Evolutionary conservation across 2,329 filamentous ascomycete species (phyloP).

Genomic region (Colletotrichum paranaense): DNA sequence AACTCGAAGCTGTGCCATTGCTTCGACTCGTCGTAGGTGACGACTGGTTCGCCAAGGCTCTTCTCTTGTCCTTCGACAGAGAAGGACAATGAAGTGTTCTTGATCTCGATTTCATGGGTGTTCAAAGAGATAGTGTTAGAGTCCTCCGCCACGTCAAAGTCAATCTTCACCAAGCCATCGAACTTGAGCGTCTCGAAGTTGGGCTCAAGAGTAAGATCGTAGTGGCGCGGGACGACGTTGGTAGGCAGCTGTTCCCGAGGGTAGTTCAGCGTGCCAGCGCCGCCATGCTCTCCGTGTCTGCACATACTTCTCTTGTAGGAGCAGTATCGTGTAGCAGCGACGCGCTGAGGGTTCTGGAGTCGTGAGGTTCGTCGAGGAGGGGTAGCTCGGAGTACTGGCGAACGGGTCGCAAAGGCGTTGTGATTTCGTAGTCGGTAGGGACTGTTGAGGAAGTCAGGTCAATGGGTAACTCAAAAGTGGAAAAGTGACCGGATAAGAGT

Average conservation of each 20-base stretch:
- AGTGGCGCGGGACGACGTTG: constrained; percentile 93
- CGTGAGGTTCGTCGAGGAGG: constrained; percentile 18
- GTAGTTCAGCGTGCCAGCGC: constrained; percentile 30
- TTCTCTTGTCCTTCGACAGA: constrained; percentile 48
- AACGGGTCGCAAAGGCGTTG: constrained; percentile 11
- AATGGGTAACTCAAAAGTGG: background rate
- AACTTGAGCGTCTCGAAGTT: constrained; percentile 90
- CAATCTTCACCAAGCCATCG: constrained; percentile 84
- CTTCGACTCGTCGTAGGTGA: constrained; percentile 81
- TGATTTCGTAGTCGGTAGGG: constrained; percentile 22
- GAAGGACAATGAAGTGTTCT: constrained; percentile 60
- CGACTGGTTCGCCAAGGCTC: constrained; percentile 67
- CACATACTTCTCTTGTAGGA: constrained; percentile 37
- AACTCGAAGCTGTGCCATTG: constrained; percentile 89
- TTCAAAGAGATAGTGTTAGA: constrained; percentile 89
- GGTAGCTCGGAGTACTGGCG: constrained; percentile 18
- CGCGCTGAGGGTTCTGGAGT: constrained; percentile 31
- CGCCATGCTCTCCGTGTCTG: constrained; percentile 29
- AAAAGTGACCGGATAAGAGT: background rate
- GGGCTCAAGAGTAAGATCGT: constrained; percentile 91
- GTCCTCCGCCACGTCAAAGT: constrained; percentile 87
- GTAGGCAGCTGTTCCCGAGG: constrained; percentile 86
- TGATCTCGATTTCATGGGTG: constrained; percentile 86
- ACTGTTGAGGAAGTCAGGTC: background rate
- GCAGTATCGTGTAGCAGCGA: constrained; percentile 30